These are phyloP conservation scores for Ceriops decandra DNA, from an alignment of 345 rosid species.

Conservation along the genomic window DNA sequence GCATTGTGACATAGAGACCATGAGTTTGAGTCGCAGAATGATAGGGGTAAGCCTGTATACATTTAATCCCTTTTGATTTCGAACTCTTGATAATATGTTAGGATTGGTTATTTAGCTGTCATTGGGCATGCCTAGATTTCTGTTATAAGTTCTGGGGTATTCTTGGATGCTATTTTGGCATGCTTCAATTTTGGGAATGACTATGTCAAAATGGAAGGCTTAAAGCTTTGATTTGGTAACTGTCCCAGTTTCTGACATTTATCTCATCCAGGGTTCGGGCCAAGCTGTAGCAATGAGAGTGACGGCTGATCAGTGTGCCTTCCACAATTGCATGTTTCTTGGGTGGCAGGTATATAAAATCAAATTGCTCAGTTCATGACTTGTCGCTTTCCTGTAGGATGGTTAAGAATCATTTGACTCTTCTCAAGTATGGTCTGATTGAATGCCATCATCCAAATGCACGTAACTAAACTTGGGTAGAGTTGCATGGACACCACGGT, in stretches of 20 bases:
- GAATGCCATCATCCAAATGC: background rate
- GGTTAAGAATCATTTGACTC: background rate
- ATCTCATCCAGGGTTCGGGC: constrained; percentile 67
- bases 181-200: background rate
- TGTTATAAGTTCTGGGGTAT: background rate
- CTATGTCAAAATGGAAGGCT: background rate
- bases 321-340: constrained; percentile 88
- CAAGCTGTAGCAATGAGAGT: constrained; percentile 95
- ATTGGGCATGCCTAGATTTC: background rate
- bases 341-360: constrained; percentile 81
- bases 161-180: background rate
- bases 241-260: constrained; percentile 4
- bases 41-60: background rate
- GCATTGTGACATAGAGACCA: too few relatives aligned
- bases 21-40: background rate
- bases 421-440: background rate
- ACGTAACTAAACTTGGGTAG: too few relatives aligned
- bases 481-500: too few relatives aligned
- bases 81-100: background rate
- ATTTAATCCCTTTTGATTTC: background rate
- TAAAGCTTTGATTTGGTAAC: background rate
- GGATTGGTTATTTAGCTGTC: background rate
- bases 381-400: too few relatives aligned
- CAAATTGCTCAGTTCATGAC: background rate
- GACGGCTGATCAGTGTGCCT: constrained; percentile 92